Evolutionary conservation across 176 grass and related monocot genomes (phyloP).

Genomic region (Musa schizocarpa): DNA sequence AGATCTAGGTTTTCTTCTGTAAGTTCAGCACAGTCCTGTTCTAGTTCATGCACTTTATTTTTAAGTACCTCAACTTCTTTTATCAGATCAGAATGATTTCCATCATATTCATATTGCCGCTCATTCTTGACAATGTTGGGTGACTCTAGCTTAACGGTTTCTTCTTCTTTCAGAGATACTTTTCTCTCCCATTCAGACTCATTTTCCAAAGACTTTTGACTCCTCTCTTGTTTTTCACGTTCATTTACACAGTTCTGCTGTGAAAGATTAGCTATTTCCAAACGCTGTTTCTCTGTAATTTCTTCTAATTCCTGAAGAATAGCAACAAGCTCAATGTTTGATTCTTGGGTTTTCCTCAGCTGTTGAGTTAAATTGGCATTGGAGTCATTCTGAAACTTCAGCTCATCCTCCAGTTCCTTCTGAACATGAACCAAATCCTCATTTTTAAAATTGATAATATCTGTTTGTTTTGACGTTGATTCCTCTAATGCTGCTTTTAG

Average conservation of each 20-base stretch:
- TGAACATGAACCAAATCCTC: slow-evolving; percentile 28
- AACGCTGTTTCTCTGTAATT: slow-evolving; percentile 53
- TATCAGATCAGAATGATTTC: slow-evolving; percentile 45
- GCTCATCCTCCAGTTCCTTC: slow-evolving; percentile 48
- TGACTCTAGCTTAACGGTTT: slow-evolving; percentile 51
- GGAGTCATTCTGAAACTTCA: slow-evolving; percentile 62
- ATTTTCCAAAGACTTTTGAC: slow-evolving; percentile 22
- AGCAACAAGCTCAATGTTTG: slow-evolving; percentile 81
- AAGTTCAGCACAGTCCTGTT: slow-evolving; percentile 83
- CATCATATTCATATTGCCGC: not conserved
- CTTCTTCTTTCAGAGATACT: slow-evolving; percentile 55
- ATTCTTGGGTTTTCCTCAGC: slow-evolving; percentile 71
- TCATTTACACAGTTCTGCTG: slow-evolving; percentile 22
- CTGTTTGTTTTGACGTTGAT: slow-evolving; percentile 29
- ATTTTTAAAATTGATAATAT: slow-evolving; percentile 24
- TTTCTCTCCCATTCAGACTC: slow-evolving; percentile 38
- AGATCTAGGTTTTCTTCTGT: slow-evolving; percentile 80
- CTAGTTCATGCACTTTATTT: slow-evolving; percentile 71
- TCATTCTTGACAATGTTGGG: too few relatives aligned
- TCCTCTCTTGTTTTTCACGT: slow-evolving; percentile 26
- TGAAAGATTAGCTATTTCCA: slow-evolving; percentile 42
- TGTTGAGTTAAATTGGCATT: slow-evolving; percentile 64
- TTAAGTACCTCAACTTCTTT: slow-evolving; percentile 58
- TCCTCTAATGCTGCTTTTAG: slow-evolving; percentile 53
- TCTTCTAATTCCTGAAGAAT: slow-evolving; percentile 89